Evolutionary conservation across 768 basidiomycete species (phyloP), one percentile per base, ranked within the genome.

Genomic region (Boletus fagicola): DNA sequence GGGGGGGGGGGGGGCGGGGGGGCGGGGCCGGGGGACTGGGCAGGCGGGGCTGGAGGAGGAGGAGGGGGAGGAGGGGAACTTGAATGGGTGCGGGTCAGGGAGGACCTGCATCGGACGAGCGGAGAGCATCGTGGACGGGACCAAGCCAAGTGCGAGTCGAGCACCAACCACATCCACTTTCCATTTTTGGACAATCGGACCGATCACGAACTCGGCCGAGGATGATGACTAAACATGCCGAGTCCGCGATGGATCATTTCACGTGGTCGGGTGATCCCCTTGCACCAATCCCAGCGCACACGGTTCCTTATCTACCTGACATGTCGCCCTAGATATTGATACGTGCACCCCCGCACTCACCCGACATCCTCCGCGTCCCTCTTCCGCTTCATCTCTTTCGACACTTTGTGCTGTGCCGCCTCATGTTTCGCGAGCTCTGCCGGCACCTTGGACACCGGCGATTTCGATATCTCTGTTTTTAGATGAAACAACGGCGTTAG

Each of bases 351-450:
- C 24, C 53, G 36, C 22, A 2, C 10, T 64, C 45, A 85, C 1
- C 79, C 85, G 63, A 83, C 74, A 72, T 93, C 92, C 28, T 94
- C 92, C 48, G 79, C 88, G 28, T 94, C 92, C 42, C 92, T 81
- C 77, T 92, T 94, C 64, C 92, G 81, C 79, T 95, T 97, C 94
- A 96, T 97, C 74, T 96, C 94, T 67, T 87, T 79, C 54, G 94
- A 89, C 43, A 97, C 87, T 69, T 87, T 87, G 70, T 94, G 91
- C 73, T 93, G 92, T 6, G 95, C 94, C 1, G 93, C 77, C 68
- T 94, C 93, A 71, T 98, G 96, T 65, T 89, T 87, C 13, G 91
- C 93, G 54, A 98, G 77, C 68, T 98, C 95, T 7, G 80, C 72
- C 9, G 95, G 82, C 54, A 97, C 88, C 70, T 94, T 94, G 12